Conservation (phyloP, 352 stramenopile species). For the Thalassiosira mediterranea region DNA sequence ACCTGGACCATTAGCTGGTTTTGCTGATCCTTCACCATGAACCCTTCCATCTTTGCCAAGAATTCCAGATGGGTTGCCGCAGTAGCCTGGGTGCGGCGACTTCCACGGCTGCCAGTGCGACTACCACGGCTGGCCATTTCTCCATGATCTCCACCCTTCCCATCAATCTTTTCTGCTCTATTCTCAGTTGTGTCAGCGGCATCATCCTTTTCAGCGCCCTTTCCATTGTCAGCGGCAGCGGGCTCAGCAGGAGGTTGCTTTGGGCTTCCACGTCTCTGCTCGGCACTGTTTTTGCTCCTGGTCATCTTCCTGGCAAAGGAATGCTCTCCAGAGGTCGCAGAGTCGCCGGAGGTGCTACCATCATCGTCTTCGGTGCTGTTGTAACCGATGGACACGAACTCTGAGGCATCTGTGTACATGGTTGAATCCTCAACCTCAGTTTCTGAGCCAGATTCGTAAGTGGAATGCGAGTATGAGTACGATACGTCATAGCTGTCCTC, state of each 20-base stretch:
- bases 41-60: constrained; percentile 24
- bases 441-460: background rate
- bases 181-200: background rate
- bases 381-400: background rate
- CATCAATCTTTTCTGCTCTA: background rate
- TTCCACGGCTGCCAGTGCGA: background rate
- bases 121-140: background rate
- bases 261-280: background rate
- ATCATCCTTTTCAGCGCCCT: background rate
- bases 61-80: constrained; percentile 1
- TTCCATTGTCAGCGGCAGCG: too few species aligned
- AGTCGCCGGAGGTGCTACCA: background rate
- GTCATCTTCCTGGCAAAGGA: background rate
- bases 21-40: constrained; percentile 24
- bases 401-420: background rate
- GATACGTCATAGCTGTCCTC: too few species aligned
- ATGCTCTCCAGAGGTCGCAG: background rate
- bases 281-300: background rate
- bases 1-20: constrained; percentile 43
- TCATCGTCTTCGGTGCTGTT: background rate
- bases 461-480: too few species aligned
- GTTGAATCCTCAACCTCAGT: background rate
- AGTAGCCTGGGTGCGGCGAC: background rate
- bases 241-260: too few species aligned
- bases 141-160: background rate